phyloP scores from a whole-genome alignment of 768 basidiomycete species.

The Tylopilus sp. region DNA sequence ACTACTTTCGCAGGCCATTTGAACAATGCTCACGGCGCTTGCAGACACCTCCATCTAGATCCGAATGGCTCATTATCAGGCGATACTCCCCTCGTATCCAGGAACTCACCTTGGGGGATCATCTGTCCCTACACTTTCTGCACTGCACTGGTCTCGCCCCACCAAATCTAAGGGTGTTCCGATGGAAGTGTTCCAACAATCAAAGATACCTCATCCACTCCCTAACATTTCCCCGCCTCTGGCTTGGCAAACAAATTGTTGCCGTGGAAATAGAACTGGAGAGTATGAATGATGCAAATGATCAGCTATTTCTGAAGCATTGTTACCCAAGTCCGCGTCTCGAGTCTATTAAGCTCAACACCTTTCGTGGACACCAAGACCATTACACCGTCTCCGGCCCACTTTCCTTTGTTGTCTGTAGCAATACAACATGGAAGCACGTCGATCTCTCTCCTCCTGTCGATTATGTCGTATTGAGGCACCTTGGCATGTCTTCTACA shows the following conservation, averaged over 20 bases:
- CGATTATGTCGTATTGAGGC: neutral
- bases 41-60: too few relatives aligned
- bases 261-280: neutral
- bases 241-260: neutral
- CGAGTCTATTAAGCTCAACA: neutral
- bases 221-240: neutral
- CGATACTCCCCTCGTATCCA: too few relatives aligned
- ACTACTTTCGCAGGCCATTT: too few relatives aligned
- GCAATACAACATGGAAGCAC: neutral
- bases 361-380: neutral
- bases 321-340: neutral
- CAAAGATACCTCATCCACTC: neutral
- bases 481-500: neutral
- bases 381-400: neutral
- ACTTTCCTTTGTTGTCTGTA: neutral
- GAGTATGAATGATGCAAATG: neutral
- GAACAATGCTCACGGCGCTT: too few relatives aligned
- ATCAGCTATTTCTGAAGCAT: neutral
- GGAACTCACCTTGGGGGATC: too few relatives aligned
- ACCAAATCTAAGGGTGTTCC: neutral
- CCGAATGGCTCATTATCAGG: too few relatives aligned
- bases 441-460: neutral
- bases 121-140: neutral
- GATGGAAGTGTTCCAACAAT: neutral
- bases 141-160: neutral